Evolutionary conservation across 495 filamentous ascomycete species (phyloP).

Genomic region (Trichocladium antarcticum): DNA sequence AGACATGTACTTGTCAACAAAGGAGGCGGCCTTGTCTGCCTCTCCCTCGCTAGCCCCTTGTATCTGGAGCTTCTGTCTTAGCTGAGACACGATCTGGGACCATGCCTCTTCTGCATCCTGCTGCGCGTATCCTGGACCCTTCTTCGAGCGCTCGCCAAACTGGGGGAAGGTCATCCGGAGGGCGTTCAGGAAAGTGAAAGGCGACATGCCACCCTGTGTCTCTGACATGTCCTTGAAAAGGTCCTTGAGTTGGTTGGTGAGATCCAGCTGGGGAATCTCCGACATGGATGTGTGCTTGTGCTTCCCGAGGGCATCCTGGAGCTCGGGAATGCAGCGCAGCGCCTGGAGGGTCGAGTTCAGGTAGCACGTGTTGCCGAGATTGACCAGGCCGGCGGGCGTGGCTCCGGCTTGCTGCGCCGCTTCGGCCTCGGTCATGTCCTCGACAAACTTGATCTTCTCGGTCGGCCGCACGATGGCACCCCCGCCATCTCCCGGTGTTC

Average conservation of each 20-base stretch:
- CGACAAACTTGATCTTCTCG: conserved; percentile 75
- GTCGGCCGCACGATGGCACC: conserved; percentile 59
- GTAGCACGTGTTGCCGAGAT: conserved; percentile 96
- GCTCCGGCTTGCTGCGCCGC: conserved; percentile 71
- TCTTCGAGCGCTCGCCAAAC: conserved; percentile 76
- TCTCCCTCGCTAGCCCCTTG: conserved; percentile 33
- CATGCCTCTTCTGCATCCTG: conserved; percentile 98
- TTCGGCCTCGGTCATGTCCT: conserved; percentile 97
- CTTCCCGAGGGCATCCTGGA: conserved; percentile 64
- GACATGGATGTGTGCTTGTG: conserved; percentile 43
- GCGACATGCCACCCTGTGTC: conserved; percentile 80
- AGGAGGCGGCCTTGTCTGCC: conserved; percentile 47
- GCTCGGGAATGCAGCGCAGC: conserved; percentile 77
- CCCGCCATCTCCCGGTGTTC: conserved; percentile 60
- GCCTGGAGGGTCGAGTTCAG: conserved; percentile 93
- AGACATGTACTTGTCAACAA: conserved; percentile 81
- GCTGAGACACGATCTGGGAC: conserved; percentile 86
- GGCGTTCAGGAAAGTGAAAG: conserved; percentile 73
- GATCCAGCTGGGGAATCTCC: conserved; percentile 46
- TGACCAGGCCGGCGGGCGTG: conserved; percentile 78
- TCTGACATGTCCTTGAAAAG: conserved; percentile 89
- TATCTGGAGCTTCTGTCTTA: conserved; percentile 67
- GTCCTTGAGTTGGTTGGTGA: conserved; percentile 70
- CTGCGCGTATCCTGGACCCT: conserved; percentile 76
- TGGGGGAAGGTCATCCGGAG: conserved; percentile 79